phyloP scores from a whole-genome alignment of 192 early-diverging fungal genomes.

The Coemansia sp. region DNA sequence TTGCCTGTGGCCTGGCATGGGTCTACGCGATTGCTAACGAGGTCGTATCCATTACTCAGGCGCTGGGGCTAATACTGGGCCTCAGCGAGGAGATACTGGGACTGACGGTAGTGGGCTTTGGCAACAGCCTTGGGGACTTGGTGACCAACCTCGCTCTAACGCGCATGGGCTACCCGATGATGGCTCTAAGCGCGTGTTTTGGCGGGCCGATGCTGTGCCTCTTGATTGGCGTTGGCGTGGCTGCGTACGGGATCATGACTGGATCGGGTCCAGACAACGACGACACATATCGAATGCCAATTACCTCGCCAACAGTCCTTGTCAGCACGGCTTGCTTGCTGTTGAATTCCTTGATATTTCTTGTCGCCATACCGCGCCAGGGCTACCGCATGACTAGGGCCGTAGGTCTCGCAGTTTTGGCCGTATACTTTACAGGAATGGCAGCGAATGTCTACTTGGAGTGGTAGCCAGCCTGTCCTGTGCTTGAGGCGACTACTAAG shows the following conservation, averaged over 20 bases:
- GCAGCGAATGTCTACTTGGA: conserved; percentile 63
- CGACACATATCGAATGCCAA: conserved; percentile 56
- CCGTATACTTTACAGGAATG: conserved; percentile 62
- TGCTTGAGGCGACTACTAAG: background rate
- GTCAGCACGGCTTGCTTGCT: conserved; percentile 68
- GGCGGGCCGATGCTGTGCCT: conserved; percentile 90
- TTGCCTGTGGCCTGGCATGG: conserved; percentile 78
- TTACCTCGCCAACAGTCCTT: conserved; percentile 64
- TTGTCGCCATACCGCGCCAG: conserved; percentile 61
- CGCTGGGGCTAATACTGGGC: conserved; percentile 73
- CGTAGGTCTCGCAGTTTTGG: conserved; percentile 60
- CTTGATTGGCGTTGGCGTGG: conserved; percentile 80
- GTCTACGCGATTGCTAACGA: conserved; percentile 88
- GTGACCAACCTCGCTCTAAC: conserved; percentile 92
- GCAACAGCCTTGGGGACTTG: conserved; percentile 84
- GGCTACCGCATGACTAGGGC: conserved; percentile 61
- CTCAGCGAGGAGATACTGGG: conserved; percentile 81
- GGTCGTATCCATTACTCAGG: conserved; percentile 80
- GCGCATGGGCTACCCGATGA: conserved; percentile 84
- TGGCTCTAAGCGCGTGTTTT: conserved; percentile 95
- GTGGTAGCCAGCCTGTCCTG: conserved; percentile 21
- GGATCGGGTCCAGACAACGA: conserved; percentile 37
- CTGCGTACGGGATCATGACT: conserved; percentile 61
- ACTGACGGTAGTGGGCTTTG: conserved; percentile 82
- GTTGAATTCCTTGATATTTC: conserved; percentile 57